Evolutionary conservation across 1,139 yeast species (phyloP), one percentile per base, ranked within the genome.

Genomic region (Zhuliangozyma blackwelliae): DNA sequence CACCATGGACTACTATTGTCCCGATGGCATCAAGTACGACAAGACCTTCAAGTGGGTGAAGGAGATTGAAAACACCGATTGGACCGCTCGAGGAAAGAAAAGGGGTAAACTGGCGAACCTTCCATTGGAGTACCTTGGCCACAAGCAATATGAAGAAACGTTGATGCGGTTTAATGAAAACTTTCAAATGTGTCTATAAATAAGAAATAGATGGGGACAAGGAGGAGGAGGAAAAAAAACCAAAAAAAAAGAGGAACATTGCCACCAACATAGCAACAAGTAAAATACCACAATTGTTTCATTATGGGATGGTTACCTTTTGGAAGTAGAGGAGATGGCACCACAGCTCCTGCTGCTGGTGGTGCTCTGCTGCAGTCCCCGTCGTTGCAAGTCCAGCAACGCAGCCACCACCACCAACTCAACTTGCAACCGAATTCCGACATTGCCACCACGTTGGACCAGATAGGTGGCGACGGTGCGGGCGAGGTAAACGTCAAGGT

Each of bases 371-470:
- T 43, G 10, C 32, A 34, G 9, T 16, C 36, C 8, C 36, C 36
- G 10, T 11, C 43, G 11, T 44, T 39, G 25, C 68, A 61, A 38
- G 35, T 65, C 2, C 62, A 62, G 40, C 75, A 69, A 43, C 57
- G 59, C 25, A 60, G 72, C 1, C 26, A 23, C 5, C 73, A 68
- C 44, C 50, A 47, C 8, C 56, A 62, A 4, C 42, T 64, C 25
- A 50, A 51, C 22, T 33, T 56, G 28, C 44, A 49, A 16, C 36
- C 43, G 9, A 43, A 41, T 7, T 55, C 68, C 2, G 73, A 68
- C 40, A 65, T 68, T 30, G 56, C 63, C 7, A 61, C 63, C 27
- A 68, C 75, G 1, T 55, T 68, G 39, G 52, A 57, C 28, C 71
- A 67, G 43, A 57, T 67, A 27, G 41, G 62, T 20, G 51, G 48